phyloP scores from a whole-genome alignment of 345 rosid genomes.

The Diplotaxis tenuifolia region DNA sequence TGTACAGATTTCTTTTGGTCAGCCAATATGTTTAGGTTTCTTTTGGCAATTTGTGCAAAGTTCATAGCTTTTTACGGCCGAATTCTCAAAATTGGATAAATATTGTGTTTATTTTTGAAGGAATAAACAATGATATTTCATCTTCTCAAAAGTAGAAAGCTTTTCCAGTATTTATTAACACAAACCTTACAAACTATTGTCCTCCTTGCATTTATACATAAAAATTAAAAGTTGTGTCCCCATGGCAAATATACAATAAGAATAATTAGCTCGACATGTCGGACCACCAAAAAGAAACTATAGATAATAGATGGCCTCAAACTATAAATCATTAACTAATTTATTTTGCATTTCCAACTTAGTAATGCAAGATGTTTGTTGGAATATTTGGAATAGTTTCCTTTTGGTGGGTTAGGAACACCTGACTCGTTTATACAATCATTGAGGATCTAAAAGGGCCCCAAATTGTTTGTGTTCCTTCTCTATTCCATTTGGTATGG shows the following conservation, averaged over 20 bases:
- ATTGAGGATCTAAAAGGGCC: slow-evolving; percentile 22
- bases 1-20: too few species aligned
- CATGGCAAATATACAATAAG: slow-evolving; percentile 8
- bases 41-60: too few species aligned
- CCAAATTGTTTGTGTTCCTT: neutral
- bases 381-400: slow-evolving; percentile 19
- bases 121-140: slow-evolving; percentile 5
- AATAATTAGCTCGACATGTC: slow-evolving; percentile 4
- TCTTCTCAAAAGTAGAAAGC: slow-evolving; percentile 27
- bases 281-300: slow-evolving; percentile 25
- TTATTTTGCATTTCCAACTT: neutral
- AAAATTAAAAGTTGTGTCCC: slow-evolving; percentile 20
- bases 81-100: too few species aligned
- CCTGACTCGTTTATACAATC: slow-evolving; percentile 25
- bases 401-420: slow-evolving; percentile 22
- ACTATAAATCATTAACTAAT: neutral
- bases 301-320: slow-evolving; percentile 9
- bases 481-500: neutral
- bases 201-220: slow-evolving; percentile 26
- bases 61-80: too few species aligned
- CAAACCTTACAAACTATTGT: slow-evolving; percentile 15
- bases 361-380: slow-evolving; percentile 19
- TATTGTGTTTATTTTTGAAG: neutral
- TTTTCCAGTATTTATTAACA: slow-evolving; percentile 25
- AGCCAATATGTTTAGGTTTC: too few species aligned